These are phyloP conservation scores for Rhizopogon vesiculosus DNA, from an alignment of 768 basidiomycete species.

Conservation along the genomic window DNA sequence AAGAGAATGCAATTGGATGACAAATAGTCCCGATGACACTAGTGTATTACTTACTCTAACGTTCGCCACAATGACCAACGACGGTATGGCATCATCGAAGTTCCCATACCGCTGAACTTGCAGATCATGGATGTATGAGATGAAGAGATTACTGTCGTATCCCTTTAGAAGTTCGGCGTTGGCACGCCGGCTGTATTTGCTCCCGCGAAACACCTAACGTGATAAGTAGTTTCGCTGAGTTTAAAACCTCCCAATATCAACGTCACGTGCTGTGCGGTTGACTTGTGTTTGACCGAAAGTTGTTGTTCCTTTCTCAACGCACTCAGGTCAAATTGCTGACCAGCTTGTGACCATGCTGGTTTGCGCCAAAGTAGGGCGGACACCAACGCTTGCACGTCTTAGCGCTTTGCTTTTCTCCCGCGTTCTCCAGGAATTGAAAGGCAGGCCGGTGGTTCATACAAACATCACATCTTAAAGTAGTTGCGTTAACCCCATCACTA, in stretches of 20 bases:
- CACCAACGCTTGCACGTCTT: constrained; percentile 22
- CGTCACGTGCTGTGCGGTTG: constrained; percentile 9
- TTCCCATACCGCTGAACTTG: too few species aligned
- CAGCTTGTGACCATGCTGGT: constrained; percentile 17
- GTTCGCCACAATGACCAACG: background rate
- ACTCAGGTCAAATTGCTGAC: constrained; percentile 31
- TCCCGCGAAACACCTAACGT: too few species aligned
- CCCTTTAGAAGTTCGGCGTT: too few species aligned
- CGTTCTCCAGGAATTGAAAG: constrained; percentile 10
- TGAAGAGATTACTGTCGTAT: background rate
- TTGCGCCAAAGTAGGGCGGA: constrained; percentile 32
- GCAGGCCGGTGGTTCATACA: constrained; percentile 29
- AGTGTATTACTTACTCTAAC: background rate
- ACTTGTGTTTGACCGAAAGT: too few species aligned
- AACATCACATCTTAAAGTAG: background rate
- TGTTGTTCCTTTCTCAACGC: constrained; percentile 13
- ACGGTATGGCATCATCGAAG: background rate
- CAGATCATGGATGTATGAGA: background rate
- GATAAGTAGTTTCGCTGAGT: too few species aligned
- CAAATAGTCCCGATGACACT: background rate
- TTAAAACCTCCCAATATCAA: too few species aligned
- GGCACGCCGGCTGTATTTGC: too few species aligned
- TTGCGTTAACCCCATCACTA: background rate
- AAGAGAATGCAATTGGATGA: background rate
- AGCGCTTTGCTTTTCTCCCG: constrained; percentile 24